phyloP scores from a whole-genome alignment of 352 stramenopile species.

The Phytophthora cajani region DNA sequence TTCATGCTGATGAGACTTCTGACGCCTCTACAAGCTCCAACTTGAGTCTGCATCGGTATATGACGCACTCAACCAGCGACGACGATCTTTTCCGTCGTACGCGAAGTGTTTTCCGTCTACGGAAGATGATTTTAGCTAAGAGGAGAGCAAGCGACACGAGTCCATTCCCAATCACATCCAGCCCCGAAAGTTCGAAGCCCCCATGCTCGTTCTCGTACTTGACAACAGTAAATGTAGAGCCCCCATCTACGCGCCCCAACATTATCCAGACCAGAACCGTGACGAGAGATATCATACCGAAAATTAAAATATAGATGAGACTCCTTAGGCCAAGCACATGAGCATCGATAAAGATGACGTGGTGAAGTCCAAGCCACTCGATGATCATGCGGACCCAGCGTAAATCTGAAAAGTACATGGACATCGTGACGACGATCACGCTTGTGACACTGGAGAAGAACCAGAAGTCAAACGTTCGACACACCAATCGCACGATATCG shows the following conservation, averaged over 20 bases:
- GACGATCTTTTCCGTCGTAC: conserved; percentile 10
- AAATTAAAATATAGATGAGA: conserved; percentile 9
- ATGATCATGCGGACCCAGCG: conserved; percentile 25
- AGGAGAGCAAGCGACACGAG: conserved; percentile 34
- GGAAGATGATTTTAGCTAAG: conserved; percentile 35
- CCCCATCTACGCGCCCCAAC: conserved; percentile 23
- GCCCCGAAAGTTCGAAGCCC: conserved; percentile 23
- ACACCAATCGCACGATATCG: conserved; percentile 39
- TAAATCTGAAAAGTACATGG: conserved; percentile 35
- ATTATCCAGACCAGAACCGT: conserved; percentile 24
- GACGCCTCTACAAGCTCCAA: conserved; percentile 12
- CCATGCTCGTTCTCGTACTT: conserved; percentile 21
- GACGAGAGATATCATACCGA: conserved; percentile 21
- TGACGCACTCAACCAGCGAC: conserved; percentile 33
- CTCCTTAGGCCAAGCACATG: conserved; percentile 31
- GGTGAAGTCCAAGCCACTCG: conserved; percentile 37
- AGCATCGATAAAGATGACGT: conserved; percentile 37
- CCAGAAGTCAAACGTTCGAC: conserved; percentile 49
- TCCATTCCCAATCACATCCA: conserved; percentile 35
- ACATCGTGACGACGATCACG: conserved; percentile 32
- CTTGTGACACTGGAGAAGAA: conserved; percentile 44
- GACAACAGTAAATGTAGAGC: conserved; percentile 16
- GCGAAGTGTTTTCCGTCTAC: conserved; percentile 20
- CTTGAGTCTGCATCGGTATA: conserved; percentile 30
- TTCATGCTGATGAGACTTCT: neutral